These are phyloP conservation scores for Apiospora kogelbergensis DNA, from an alignment of 2,329 filamentous ascomycete genomes.

Conservation along the genomic window DNA sequence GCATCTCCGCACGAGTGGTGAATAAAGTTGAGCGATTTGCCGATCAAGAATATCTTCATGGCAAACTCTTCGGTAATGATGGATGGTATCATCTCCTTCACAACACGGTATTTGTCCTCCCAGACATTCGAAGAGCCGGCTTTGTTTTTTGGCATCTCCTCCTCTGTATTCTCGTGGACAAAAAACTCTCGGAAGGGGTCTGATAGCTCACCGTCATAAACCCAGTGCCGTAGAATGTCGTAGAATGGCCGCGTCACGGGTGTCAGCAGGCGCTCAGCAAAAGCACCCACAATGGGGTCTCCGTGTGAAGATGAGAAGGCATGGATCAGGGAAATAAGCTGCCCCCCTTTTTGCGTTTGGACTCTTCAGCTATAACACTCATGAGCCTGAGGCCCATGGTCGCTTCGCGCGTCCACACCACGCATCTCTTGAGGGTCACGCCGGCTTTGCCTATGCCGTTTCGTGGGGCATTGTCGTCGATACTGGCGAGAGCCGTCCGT, in stretches of 20 bases:
- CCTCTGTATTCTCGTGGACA: conserved; percentile 75
- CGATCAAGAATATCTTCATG: conserved; percentile 94
- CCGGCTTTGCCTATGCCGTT: conserved; percentile 79
- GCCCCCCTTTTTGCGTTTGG: conserved; percentile 81
- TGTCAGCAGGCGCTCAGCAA: conserved; percentile 83
- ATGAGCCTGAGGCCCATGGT: conserved; percentile 93
- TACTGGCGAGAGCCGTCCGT: conserved; percentile 71
- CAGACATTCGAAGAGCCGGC: conserved; percentile 83
- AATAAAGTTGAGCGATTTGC: conserved; percentile 97
- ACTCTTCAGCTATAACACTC: conserved; percentile 91
- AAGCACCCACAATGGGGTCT: conserved; percentile 89
- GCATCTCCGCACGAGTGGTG: conserved; percentile 92
- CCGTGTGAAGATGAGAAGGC: conserved; percentile 91
- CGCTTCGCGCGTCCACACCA: conserved; percentile 96
- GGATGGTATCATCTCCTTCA: conserved; percentile 82
- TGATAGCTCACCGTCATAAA: conserved; percentile 96
- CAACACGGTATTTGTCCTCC: conserved; percentile 95
- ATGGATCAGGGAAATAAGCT: conserved; percentile 92
- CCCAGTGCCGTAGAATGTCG: conserved; percentile 93
- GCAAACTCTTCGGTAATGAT: conserved; percentile 94
- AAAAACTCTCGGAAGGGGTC: conserved; percentile 97
- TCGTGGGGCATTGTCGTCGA: conserved; percentile 68
- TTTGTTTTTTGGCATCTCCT: conserved; percentile 45
- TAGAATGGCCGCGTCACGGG: conserved; percentile 95
- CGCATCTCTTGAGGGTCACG: conserved; percentile 91